Evolutionary conservation across 2,329 filamentous ascomycete genomes (phyloP).

Genomic region (Neonectria faginata): DNA sequence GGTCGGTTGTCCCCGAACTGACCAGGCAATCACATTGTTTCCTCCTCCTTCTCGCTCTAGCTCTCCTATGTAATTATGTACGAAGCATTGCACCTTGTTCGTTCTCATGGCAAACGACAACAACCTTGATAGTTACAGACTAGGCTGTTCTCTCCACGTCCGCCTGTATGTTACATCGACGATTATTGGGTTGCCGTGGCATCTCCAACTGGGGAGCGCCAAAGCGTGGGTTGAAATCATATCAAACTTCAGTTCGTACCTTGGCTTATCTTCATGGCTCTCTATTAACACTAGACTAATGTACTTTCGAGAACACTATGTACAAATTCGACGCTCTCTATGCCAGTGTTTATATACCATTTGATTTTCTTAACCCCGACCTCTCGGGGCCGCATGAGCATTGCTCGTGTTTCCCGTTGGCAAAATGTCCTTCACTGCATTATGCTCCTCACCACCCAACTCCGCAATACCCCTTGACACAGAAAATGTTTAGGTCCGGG

Average conservation of each 20-base stretch:
- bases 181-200: conserved; percentile 18
- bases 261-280: conserved; percentile 16
- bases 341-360: conserved; percentile 37
- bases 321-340: conserved; percentile 34
- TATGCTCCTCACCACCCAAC: conserved; percentile 37
- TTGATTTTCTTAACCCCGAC: conserved; percentile 23
- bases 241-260: too few species aligned
- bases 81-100: not conserved
- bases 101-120: not conserved
- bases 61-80: not conserved
- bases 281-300: conserved; percentile 35
- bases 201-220: not conserved
- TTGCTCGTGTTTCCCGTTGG: conserved; percentile 41
- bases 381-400: conserved; percentile 29
- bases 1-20: conserved; percentile 15
- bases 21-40: not conserved
- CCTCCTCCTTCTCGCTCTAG: not conserved
- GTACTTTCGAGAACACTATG: conserved; percentile 36
- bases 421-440: conserved; percentile 32
- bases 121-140: not conserved
- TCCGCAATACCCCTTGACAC: conserved; percentile 27
- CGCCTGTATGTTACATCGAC: not conserved
- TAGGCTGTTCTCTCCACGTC: not conserved
- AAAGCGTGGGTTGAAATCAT: not conserved
- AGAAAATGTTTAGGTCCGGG: conserved; percentile 11